phyloP scores from a whole-genome alignment of 2,329 filamentous ascomycete species.

The Pyricularia sp. region DNA sequence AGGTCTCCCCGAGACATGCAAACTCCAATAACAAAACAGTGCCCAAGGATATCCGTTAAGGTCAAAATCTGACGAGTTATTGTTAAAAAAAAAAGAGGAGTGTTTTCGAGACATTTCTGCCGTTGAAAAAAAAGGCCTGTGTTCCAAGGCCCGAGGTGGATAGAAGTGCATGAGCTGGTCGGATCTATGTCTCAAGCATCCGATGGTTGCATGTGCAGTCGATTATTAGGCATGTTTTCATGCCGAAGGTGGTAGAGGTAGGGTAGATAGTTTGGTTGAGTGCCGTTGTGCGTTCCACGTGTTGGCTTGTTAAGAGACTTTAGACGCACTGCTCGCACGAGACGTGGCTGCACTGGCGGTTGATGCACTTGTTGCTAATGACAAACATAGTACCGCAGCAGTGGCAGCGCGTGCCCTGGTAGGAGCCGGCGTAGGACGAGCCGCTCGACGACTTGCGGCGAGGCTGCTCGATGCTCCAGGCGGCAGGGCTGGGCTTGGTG shows the following conservation, averaged over 20 bases:
- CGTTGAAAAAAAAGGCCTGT: background rate
- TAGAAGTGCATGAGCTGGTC: background rate
- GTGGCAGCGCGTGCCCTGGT: conserved; percentile 34
- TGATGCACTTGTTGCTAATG: conserved; percentile 44
- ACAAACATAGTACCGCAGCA: conserved; percentile 46
- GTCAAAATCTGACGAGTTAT: background rate
- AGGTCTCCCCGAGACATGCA: too few species aligned
- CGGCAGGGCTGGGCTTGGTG: background rate
- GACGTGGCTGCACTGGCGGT: conserved; percentile 32
- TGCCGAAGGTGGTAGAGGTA: background rate
- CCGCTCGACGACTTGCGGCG: background rate
- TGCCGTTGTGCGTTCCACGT: too few species aligned
- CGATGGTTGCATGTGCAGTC: background rate
- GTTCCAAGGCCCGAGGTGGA: background rate
- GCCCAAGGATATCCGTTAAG: background rate
- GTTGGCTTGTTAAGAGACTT: background rate
- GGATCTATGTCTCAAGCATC: background rate
- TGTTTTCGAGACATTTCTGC: background rate
- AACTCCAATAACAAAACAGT: background rate
- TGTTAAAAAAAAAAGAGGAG: background rate
- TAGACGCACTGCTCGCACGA: conserved; percentile 38
- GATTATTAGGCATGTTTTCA: background rate
- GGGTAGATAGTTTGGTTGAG: too few species aligned
- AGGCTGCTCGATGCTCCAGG: background rate
- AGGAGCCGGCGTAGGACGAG: conserved; percentile 7